Base-by-base conservation (phyloP, 306 rosid genomes). In the Castanea mollissima region DNA sequence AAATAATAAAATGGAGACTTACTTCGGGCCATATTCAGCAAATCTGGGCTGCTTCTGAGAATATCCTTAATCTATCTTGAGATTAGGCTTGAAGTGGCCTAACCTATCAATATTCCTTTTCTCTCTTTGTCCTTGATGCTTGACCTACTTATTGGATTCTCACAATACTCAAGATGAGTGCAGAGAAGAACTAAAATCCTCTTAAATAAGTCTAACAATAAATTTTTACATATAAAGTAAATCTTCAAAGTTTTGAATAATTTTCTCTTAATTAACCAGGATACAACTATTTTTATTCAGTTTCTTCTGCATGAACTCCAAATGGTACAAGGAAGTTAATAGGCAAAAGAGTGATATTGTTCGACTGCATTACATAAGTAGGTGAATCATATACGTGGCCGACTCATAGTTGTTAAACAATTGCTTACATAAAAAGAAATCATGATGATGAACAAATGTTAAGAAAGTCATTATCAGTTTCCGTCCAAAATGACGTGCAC, bases 21-120 rank as follows among this genome's bases (percentile, higher is more conserved):
- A 82, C 88, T 79, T 80, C n/a, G 52, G 5, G 32, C 52, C 85
- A 82, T 70, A 55, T 74, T 75, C 77, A 74, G 19, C 13, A 52
- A 13, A 73, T 23, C 3, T 72, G 13, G 11, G 25, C 13, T 25
- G 18, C 34, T 69, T 58, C 10, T 6, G 7, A 9, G 16, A 7
- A 27, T 23, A 8, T 34, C 52, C 49, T 38, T 16, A 5, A 16
- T 5, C 8, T 60, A 29, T 11, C 35, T 67, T 34, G 14, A 31
- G 35, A 21, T 35, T 34, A 5, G 65, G 13, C 25, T 8, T n/a
- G 6, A 1, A 67, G 34, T 34, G 23, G 11, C 6, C 23, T 67
- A 19, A 3, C 10, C 23, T 32, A 32, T 31, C 5, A 35, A 21
- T n/a, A 4, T 58, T 44, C 62, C n/a, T 25, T n/a, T n/a, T 44